These are phyloP conservation scores for Anthostomella pinea DNA, from an alignment of 2,329 filamentous ascomycete genomes.

Conservation along the genomic window DNA sequence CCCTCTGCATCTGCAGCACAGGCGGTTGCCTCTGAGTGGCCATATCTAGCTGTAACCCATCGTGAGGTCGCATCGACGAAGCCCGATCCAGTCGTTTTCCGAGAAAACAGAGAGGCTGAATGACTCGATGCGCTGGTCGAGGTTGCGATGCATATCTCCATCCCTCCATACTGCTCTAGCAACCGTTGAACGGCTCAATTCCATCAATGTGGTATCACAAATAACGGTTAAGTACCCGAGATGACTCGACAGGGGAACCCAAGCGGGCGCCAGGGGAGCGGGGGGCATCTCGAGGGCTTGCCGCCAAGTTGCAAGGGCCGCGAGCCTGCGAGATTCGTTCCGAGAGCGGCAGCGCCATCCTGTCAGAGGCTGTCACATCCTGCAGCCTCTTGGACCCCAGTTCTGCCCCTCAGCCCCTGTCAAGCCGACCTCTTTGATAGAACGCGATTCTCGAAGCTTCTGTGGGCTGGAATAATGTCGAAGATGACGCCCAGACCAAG, in stretches of 20 bases:
- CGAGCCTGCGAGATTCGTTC: constrained; percentile 22
- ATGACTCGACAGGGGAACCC: too few relatives aligned
- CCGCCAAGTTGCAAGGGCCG: constrained; percentile 17
- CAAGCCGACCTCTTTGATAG: too few relatives aligned
- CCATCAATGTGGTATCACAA: constrained; percentile 24
- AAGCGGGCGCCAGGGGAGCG: too few relatives aligned
- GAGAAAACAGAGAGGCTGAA: constrained; percentile 23
- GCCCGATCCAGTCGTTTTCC: constrained; percentile 4
- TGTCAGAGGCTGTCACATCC: not conserved
- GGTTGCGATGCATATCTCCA: too few relatives aligned
- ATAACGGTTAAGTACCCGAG: constrained; percentile 23
- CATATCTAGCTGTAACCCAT: constrained; percentile 9
- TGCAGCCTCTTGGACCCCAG: too few relatives aligned
- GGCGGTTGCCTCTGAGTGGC: constrained; percentile 14
- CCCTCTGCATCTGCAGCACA: constrained; percentile 21
- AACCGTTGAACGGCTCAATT: constrained; percentile 7
- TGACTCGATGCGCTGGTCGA: constrained; percentile 4
- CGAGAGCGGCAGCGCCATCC: constrained; percentile 29
- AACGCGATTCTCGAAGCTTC: constrained; percentile 44
- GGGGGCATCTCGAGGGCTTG: too few relatives aligned
- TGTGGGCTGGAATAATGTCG: constrained; percentile 31
- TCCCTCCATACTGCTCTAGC: too few relatives aligned
- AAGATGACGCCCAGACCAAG: too few relatives aligned
- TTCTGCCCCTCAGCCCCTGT: too few relatives aligned
- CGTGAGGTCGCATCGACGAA: constrained; percentile 8